These are phyloP conservation scores for Peribolospora baueri DNA, from an alignment of 768 basidiomycete species.

Conservation along the genomic window DNA sequence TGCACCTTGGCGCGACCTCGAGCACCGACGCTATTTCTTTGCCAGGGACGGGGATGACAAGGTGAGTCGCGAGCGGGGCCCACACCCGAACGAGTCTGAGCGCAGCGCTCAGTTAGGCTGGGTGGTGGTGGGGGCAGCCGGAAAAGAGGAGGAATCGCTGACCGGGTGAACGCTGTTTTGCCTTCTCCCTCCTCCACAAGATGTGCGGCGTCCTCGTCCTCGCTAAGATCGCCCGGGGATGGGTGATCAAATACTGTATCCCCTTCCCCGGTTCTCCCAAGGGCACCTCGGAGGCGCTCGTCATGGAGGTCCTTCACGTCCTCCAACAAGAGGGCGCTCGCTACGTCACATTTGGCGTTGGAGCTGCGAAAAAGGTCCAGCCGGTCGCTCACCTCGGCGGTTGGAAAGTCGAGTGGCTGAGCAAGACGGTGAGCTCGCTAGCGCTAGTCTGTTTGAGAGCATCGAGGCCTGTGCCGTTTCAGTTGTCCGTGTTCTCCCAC, in stretches of 20 bases:
- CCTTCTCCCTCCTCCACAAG: neutral
- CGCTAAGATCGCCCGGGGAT: slow-evolving; percentile 4
- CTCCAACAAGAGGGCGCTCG: slow-evolving; percentile 6
- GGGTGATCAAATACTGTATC: slow-evolving; percentile 9
- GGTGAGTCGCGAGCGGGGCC: neutral
- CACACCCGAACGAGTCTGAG: neutral
- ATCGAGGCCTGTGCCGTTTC: neutral
- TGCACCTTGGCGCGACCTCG: slow-evolving; percentile 6
- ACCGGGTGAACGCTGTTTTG: no score
- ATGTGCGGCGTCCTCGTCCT: slow-evolving; percentile 9
- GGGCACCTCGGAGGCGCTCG: slow-evolving; percentile 7
- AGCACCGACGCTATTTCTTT: slow-evolving; percentile 7
- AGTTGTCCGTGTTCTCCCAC: neutral
- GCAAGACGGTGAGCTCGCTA: neutral
- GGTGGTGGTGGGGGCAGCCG: no score
- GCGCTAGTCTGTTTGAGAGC: no score
- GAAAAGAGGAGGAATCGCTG: no score
- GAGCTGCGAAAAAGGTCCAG: neutral
- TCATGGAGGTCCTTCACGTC: slow-evolving; percentile 6
- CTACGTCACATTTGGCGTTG: slow-evolving; percentile 7
- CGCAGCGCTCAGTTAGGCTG: no score
- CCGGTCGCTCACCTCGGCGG: slow-evolving; percentile 5
- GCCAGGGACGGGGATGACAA: slow-evolving; percentile 5
- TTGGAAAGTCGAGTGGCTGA: slow-evolving; percentile 2
- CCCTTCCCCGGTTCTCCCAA: slow-evolving; percentile 5